Evolutionary conservation across 768 basidiomycete genomes (phyloP).

Genomic region (Suillus hirtellus): DNA sequence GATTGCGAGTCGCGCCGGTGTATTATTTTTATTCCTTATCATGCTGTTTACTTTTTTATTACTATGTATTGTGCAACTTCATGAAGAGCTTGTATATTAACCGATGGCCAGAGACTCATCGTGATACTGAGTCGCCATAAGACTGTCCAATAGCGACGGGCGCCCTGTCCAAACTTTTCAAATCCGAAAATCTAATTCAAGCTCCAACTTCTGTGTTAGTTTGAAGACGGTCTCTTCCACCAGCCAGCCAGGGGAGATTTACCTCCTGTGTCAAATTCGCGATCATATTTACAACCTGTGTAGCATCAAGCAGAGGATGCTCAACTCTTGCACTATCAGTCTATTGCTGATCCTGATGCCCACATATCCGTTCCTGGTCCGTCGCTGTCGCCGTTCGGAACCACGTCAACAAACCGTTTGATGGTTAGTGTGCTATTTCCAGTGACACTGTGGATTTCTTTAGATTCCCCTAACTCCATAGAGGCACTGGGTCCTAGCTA

Average conservation of each 20-base stretch:
- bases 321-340: slow-evolving; percentile 52
- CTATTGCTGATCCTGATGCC: slow-evolving; percentile 36
- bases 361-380: slow-evolving; percentile 43
- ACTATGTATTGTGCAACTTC: not conserved
- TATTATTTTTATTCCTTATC: not conserved
- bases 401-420: slow-evolving; percentile 33
- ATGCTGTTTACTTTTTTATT: not conserved
- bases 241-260: too few species aligned
- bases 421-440: not conserved
- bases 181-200: too few species aligned
- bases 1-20: not conserved
- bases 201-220: too few species aligned
- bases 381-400: slow-evolving; percentile 44
- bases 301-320: slow-evolving; percentile 48
- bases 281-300: too few species aligned
- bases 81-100: not conserved
- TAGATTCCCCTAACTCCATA: too few species aligned
- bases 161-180: too few species aligned
- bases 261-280: too few species aligned
- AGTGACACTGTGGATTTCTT: not conserved
- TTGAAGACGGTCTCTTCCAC: too few species aligned
- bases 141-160: too few species aligned
- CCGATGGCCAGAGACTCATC: too few species aligned
- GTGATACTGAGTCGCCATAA: too few species aligned
- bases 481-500: too few species aligned